phyloP scores from a whole-genome alignment of 768 basidiomycete species.

The Pleurotus sapidus region DNA sequence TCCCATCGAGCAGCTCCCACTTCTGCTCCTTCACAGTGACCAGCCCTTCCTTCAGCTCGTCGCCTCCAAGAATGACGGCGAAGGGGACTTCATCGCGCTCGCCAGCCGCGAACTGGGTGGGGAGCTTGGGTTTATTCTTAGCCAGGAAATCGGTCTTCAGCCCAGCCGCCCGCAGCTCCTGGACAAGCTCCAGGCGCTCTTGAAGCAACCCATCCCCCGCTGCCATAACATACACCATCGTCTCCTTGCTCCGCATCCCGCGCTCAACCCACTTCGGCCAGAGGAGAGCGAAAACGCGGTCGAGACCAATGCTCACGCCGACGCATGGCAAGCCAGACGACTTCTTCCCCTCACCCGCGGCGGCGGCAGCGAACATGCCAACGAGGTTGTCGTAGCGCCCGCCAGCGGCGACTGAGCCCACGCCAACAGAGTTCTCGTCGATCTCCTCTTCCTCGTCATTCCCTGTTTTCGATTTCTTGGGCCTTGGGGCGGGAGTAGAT shows the following conservation, averaged over 20 bases:
- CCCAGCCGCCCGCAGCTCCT: conserved; percentile 79
- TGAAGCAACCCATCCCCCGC: conserved; percentile 86
- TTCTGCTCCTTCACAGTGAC: conserved; percentile 91
- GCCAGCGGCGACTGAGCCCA: conserved; percentile 99
- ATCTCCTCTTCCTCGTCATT: conserved; percentile 74
- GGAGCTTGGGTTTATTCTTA: conserved; percentile 88
- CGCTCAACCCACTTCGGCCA: conserved; percentile 84
- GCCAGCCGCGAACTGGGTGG: conserved; percentile 83
- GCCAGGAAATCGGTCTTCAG: conserved; percentile 95
- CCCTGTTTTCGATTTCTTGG: conserved; percentile 41
- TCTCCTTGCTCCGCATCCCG: conserved; percentile 82
- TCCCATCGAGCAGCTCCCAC: conserved; percentile 73
- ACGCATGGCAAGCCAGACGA: conserved; percentile 76
- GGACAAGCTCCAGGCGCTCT: conserved; percentile 79
- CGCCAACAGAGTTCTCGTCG: conserved; percentile 91
- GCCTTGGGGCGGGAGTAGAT: conserved; percentile 25
- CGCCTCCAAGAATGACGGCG: conserved; percentile 85
- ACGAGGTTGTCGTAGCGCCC: conserved; percentile 97
- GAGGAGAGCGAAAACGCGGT: conserved; percentile 88
- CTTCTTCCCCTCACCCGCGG: conserved; percentile 72
- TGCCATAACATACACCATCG: conserved; percentile 91
- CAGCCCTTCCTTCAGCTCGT: conserved; percentile 80
- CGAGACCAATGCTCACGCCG: conserved; percentile 90
- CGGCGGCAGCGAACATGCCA: conserved; percentile 82
- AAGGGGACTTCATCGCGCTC: conserved; percentile 93